These are phyloP conservation scores for Kodamaea fungicola DNA, from an alignment of 1,139 yeast genomes.

Conservation along the genomic window DNA sequence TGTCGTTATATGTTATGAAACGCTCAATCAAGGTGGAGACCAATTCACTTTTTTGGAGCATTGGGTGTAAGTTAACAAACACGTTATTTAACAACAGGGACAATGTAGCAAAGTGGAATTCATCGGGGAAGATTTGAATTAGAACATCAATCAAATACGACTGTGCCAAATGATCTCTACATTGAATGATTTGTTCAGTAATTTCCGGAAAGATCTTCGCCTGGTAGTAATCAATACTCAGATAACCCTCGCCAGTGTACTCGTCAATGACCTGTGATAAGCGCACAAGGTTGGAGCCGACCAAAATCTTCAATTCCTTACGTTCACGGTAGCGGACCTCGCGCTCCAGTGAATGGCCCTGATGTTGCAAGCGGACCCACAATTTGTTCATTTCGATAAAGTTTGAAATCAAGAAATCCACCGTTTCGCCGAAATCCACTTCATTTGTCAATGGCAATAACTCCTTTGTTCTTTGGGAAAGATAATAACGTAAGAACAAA, in stretches of 20 bases:
- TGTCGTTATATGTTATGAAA: slow-evolving; percentile 55
- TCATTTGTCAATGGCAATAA: slow-evolving; percentile 49
- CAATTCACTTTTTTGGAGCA: slow-evolving; percentile 63
- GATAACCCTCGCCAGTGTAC: slow-evolving; percentile 30
- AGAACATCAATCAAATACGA: slow-evolving; percentile 85
- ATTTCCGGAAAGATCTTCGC: slow-evolving; percentile 70
- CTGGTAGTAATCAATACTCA: slow-evolving; percentile 50
- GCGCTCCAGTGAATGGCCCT: slow-evolving; percentile 86
- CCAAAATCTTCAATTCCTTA: slow-evolving; percentile 83
- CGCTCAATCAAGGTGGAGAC: slow-evolving; percentile 71
- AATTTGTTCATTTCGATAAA: slow-evolving; percentile 96
- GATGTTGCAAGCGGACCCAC: slow-evolving; percentile 96
- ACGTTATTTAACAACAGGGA: slow-evolving; percentile 64
- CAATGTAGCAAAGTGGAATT: slow-evolving; percentile 78
- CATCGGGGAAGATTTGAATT: slow-evolving; percentile 92
- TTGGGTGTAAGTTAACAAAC: slow-evolving; percentile 61
- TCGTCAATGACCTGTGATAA: slow-evolving; percentile 83
- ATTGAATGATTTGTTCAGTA: slow-evolving; percentile 87
- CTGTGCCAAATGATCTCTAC: slow-evolving; percentile 89
- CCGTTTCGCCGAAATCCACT: slow-evolving; percentile 59
- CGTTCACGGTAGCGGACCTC: slow-evolving; percentile 75
- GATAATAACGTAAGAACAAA: slow-evolving; percentile 79
- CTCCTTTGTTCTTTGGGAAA: slow-evolving; percentile 80
- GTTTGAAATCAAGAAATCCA: slow-evolving; percentile 73
- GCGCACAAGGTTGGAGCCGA: slow-evolving; percentile 89